Conservation (phyloP, 108 stramenopile genomes). For the Fragilaria radians region DNA sequence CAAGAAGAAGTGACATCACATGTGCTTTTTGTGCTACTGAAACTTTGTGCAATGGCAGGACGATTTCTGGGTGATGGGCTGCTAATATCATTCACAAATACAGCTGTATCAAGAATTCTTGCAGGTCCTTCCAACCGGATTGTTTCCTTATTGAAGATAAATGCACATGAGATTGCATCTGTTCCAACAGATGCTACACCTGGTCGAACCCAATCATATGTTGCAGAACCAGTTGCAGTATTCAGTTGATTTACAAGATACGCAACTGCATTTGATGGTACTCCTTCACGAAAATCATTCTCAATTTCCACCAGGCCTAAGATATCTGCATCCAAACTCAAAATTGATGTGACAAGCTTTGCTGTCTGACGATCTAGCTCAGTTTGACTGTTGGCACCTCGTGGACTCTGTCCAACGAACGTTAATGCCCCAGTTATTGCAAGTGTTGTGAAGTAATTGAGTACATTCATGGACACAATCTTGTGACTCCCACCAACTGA, state of each 20-base stretch:
- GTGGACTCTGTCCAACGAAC: constrained; percentile 6
- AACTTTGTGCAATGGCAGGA: constrained; percentile 8
- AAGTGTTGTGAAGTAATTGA: constrained; percentile 34
- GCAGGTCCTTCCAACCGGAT: constrained; percentile 3
- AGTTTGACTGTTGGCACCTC: constrained; percentile 30
- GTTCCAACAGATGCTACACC: constrained; percentile 13
- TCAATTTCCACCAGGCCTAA: constrained; percentile 28
- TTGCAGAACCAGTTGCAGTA: not conserved
- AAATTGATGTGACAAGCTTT: constrained; percentile 20
- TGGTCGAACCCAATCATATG: constrained; percentile 13
- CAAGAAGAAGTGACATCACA: constrained; percentile 1
- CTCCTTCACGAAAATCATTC: constrained; percentile 9
- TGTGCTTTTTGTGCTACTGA: not conserved
- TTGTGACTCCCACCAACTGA: constrained; percentile 1
- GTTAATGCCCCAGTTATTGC: constrained; percentile 1
- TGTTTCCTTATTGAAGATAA: constrained; percentile 12
- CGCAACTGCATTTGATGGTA: not conserved
- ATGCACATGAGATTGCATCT: constrained; percentile 21
- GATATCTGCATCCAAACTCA: constrained; percentile 21
- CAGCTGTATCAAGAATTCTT: not conserved
- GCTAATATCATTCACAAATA: not conserved
- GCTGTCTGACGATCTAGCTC: constrained; percentile 25
- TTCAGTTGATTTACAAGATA: constrained; percentile 11
- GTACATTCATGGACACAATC: constrained; percentile 20
- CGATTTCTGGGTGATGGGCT: constrained; percentile 8